Base-by-base conservation (phyloP, 1,284 basidiomycete species). In the Psilocybe mexicana region DNA sequence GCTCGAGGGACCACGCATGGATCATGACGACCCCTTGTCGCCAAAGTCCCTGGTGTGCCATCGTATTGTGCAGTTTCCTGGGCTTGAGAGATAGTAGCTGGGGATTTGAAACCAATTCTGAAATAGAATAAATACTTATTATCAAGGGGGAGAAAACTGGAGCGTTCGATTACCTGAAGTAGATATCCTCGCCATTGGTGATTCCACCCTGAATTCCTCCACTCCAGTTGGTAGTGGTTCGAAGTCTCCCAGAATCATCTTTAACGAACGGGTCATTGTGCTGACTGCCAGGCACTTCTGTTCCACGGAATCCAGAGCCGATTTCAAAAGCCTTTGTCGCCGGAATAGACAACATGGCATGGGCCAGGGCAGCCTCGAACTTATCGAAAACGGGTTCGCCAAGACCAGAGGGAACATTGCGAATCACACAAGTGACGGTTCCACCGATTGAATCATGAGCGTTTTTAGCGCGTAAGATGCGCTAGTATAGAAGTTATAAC, bases 321-420 rank as follows among this genome's bases (percentile, higher is more conserved):
- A 99, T 90, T 77, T 99, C 97, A 73, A 99, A 99, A 3, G 87
- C 95, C 73, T 99, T 99, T 58, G 97, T 99, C 6, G 97, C 96
- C 35, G 97, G 97, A 69, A 99, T 98, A 60, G 93, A 96, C 58
- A 99, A 85, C 96, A 99, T 99, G 14, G 97, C 97, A 72, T 99
- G 97, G 2, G 86, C 97, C 59, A 99, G 87, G 66, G 88, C 87
- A 35, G 97, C 97, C 75, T 98, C 97, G 71, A 99, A 89, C 79
- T 99, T 99, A 83, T 99, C 96, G 73, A 99, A 99, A 58, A 94
- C 92, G 46, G 97, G 97, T 75, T 99, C 97, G 56, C 97, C 97
- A 38, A 99, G 85, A 2, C 97, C 97, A 18, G 89, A 76, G 43
- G 97, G 96, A 5, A 92, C 86, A 63, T 89, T 86, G 54, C 96